phyloP scores from a whole-genome alignment of 2,329 filamentous ascomycete genomes.

The Lecanicillium sp. region DNA sequence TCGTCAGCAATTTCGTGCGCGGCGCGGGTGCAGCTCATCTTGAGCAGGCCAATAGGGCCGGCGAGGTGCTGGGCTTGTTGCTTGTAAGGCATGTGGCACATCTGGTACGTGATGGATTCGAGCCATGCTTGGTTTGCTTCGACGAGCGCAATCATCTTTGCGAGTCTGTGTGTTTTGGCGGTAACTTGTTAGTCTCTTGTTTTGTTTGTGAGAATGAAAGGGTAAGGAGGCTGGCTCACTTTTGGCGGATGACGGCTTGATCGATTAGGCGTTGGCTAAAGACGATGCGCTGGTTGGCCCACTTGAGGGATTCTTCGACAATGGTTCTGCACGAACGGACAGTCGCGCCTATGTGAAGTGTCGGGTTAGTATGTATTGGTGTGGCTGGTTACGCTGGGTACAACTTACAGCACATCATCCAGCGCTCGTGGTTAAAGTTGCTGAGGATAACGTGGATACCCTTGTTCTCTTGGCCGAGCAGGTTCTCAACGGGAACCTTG shows the following conservation, averaged over 20 bases:
- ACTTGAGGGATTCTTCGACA: constrained; percentile 79
- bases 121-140: constrained; percentile 84
- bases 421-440: constrained; percentile 86
- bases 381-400: constrained; percentile 11
- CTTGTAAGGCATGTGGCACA: constrained; percentile 75
- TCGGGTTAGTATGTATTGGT: neutral
- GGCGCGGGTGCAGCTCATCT: constrained; percentile 67
- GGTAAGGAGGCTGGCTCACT: constrained; percentile 37
- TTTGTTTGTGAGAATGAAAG: neutral
- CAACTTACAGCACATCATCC: constrained; percentile 59
- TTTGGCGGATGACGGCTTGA: constrained; percentile 75
- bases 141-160: constrained; percentile 76
- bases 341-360: constrained; percentile 40
- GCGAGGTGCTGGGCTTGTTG: constrained; percentile 68
- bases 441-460: constrained; percentile 76
- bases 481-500: constrained; percentile 70
- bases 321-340: constrained; percentile 59
- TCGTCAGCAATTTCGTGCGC: constrained; percentile 81
- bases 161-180: constrained; percentile 54
- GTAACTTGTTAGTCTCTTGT: constrained; percentile 4
- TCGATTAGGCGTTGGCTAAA: constrained; percentile 77
- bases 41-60: constrained; percentile 75
- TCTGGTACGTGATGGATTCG: constrained; percentile 78
- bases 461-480: constrained; percentile 77
- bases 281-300: constrained; percentile 78